Base-by-base conservation (phyloP, 441 rosid genomes). In the Bruguiera hainesii region DNA sequence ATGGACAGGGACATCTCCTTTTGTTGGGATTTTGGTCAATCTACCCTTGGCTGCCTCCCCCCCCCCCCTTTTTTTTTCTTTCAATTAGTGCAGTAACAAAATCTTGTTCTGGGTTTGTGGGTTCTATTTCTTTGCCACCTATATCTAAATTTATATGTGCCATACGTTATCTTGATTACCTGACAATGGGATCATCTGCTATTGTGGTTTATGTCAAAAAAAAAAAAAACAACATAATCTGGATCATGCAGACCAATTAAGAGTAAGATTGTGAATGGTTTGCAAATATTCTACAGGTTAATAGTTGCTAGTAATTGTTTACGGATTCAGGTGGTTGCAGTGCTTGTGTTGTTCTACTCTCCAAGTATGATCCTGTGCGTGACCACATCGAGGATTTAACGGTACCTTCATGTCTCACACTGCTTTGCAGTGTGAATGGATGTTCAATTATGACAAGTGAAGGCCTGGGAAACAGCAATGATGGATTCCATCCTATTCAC, bases 401-500 rank as follows among this genome's bases (percentile, higher is more conserved):
- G 4, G 65, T 82, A 18, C 85, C 85, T 73, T 91, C 97, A 64
- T 93, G 98, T 70, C 95, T 93, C 59, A 87, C 98, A 1, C 85
- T 91, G 56, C 89, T 93, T 63, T 86, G 88, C 79, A 86, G 93
- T 62, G 48, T 93, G 49, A 74, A 89, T 81, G 82, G 86, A 65
- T 87, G 90, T 76, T 83, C 89, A 60, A 66, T 93, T 72, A 90
- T 89, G 5, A 93, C 98, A 35, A 71, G 81, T 20, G 97, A 93
- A 78, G 98, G 98, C 61, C 80, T 93, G 31, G 96, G 96, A 28
- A 91, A 84, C 75, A 87, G 87, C 84, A 88, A 76, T 76, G 77
- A 75, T 29, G 98, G 98, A 18, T 90, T 87, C 76, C 98, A 91
- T 66, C 69, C 89, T 0, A 85, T 93, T 76, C 98, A 93, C 50